Conservation (phyloP, 768 basidiomycete species). For the Tricholoma terreum region DNA sequence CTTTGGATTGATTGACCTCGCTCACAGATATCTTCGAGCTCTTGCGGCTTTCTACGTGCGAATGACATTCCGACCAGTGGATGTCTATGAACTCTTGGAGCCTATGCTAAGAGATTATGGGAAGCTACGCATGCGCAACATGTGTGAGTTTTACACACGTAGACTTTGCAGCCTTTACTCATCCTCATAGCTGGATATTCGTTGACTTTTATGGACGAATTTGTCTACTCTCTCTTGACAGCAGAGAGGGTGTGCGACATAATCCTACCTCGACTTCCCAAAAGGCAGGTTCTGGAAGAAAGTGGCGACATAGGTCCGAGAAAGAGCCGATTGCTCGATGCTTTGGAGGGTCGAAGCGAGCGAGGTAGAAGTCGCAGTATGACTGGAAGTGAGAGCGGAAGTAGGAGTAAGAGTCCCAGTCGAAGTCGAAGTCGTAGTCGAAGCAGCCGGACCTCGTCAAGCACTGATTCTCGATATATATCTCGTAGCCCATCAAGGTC, state of each 20-base stretch:
- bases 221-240: slow-evolving; percentile 75
- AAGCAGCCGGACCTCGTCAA: slow-evolving; percentile 36
- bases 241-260: slow-evolving; percentile 96
- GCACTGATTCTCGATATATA: slow-evolving; percentile 54
- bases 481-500: slow-evolving; percentile 62
- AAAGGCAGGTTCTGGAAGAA: slow-evolving; percentile 87
- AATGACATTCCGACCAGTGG: slow-evolving; percentile 87
- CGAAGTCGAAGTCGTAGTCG: slow-evolving; percentile 24
- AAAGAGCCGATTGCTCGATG: slow-evolving; percentile 83
- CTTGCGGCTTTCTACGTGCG: slow-evolving; percentile 92
- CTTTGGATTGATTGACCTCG: slow-evolving; percentile 1
- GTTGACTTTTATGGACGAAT: slow-evolving; percentile 90
- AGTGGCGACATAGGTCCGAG: slow-evolving; percentile 85
- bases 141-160: slow-evolving; percentile 51
- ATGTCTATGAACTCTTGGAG: slow-evolving; percentile 92
- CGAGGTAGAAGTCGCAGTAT: slow-evolving; percentile 39
- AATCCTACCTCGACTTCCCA: slow-evolving; percentile 86
- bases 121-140: slow-evolving; percentile 78
- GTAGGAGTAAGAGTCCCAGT: slow-evolving; percentile 33
- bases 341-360: slow-evolving; percentile 70
- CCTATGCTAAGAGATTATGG: slow-evolving; percentile 92
- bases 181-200: slow-evolving; percentile 69
- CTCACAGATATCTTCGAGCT: slow-evolving; percentile 82
- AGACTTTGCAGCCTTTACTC: slow-evolving; percentile 4
- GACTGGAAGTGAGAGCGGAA: slow-evolving; percentile 33